Conservation (phyloP, 2,329 filamentous ascomycete genomes). For the Fusarium protoensiforme region DNA sequence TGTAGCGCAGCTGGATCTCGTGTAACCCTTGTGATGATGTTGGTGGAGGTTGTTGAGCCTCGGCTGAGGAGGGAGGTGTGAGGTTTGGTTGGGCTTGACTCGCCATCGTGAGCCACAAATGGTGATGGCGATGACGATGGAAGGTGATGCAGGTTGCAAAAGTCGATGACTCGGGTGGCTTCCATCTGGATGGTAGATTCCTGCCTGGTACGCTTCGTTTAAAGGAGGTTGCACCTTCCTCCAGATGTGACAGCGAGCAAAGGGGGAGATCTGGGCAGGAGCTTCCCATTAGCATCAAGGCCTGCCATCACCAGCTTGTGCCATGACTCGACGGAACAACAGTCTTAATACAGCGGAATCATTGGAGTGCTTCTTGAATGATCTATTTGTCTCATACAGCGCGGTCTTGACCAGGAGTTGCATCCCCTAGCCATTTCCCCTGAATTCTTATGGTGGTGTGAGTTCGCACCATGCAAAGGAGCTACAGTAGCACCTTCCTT, state of each 20-base stretch:
- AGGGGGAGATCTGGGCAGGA: background rate
- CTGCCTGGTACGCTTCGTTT: background rate
- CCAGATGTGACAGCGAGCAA: background rate
- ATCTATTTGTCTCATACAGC: background rate
- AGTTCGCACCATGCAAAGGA: background rate
- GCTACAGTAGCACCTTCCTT: background rate
- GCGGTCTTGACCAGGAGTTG: background rate
- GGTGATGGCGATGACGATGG: background rate
- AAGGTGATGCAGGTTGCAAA: background rate
- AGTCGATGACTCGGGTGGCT: background rate
- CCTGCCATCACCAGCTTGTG: background rate
- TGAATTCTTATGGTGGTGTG: background rate
- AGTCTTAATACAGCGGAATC: background rate
- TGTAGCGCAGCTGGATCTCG: constrained; percentile 50
- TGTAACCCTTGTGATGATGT: constrained; percentile 16
- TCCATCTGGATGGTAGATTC: background rate
- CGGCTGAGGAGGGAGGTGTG: background rate
- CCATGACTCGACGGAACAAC: background rate
- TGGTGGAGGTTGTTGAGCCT: background rate
- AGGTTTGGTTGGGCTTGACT: background rate
- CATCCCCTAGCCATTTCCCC: background rate
- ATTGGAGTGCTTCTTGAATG: background rate
- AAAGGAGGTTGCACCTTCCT: background rate
- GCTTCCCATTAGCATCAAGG: background rate
- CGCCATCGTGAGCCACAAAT: background rate